Conservation (phyloP, 805 yeast species). For the Saccharomycopsis amapae region DNA sequence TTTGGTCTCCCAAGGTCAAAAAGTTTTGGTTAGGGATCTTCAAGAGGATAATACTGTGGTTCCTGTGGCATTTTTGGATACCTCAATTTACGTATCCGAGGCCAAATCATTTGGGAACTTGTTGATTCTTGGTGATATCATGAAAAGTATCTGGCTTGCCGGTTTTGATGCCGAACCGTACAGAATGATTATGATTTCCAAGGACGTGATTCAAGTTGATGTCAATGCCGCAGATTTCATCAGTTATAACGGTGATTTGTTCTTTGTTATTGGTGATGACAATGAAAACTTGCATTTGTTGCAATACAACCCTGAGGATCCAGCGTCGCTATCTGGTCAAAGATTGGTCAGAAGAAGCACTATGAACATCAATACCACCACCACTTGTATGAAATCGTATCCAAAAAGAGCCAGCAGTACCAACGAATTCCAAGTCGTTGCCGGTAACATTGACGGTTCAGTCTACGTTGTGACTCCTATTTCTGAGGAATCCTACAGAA, state of each 20-base stretch:
- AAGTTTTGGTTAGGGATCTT: conserved; percentile 64
- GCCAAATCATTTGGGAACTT: conserved; percentile 79
- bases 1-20: conserved; percentile 81
- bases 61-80: conserved; percentile 90
- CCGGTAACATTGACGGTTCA: conserved; percentile 75
- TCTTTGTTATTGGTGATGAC: conserved; percentile 61
- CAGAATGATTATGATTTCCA: conserved; percentile 70
- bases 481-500: conserved; percentile 66
- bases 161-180: conserved; percentile 97
- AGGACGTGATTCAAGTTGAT: conserved; percentile 57
- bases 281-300: conserved; percentile 60
- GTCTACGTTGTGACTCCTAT: conserved; percentile 68
- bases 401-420: conserved; percentile 27
- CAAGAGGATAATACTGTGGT: conserved; percentile 81
- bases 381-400: conserved; percentile 46
- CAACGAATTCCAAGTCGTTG: conserved; percentile 40
- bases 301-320: conserved; percentile 90
- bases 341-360: conserved; percentile 61
- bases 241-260: conserved; percentile 61
- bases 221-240: conserved; percentile 72
- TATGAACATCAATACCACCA: conserved; percentile 57
- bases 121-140: conserved; percentile 72
- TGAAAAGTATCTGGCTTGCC: conserved; percentile 67
- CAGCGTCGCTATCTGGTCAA: conserved; percentile 74
- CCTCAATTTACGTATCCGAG: conserved; percentile 72